Evolutionary conservation across 179 eudicot species (phyloP).

Genomic region (Heliamphora pulchella): DNA sequence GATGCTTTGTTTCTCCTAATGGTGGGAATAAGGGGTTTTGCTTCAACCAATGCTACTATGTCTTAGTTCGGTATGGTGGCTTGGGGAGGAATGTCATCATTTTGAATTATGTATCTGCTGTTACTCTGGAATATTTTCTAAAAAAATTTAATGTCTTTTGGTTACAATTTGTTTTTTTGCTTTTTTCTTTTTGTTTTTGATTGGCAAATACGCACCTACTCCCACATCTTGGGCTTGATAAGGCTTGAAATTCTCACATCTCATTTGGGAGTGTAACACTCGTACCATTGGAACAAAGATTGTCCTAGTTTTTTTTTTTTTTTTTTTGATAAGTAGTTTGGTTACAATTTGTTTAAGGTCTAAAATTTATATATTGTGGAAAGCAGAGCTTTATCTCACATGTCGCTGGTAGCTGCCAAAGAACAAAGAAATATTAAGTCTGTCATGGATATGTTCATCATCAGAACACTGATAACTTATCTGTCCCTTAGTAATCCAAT

Average conservation of each 20-base stretch:
- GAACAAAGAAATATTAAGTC: conserved; percentile 49
- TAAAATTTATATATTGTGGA: conserved; percentile 22
- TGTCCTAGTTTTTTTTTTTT: not conserved
- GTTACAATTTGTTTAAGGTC: conserved; percentile 13
- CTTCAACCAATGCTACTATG: conserved; percentile 91
- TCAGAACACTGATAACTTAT: conserved; percentile 64
- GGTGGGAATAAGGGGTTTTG: conserved; percentile 56
- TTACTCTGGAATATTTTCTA: too few relatives aligned
- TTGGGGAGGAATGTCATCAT: not conserved
- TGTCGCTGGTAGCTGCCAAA: conserved; percentile 50
- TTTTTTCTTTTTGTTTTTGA: too few relatives aligned
- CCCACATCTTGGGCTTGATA: too few relatives aligned
- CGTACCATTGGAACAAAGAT: too few relatives aligned
- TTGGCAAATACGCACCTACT: too few relatives aligned
- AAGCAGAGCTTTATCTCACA: conserved; percentile 64
- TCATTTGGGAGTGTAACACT: too few relatives aligned
- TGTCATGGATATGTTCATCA: conserved; percentile 50
- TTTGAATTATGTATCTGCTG: conserved; percentile 10
- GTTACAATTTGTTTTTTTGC: too few relatives aligned
- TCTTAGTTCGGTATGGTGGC: conserved; percentile 61
- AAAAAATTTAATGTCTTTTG: too few relatives aligned
- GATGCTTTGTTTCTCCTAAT: conserved; percentile 67
- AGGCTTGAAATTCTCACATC: too few relatives aligned
- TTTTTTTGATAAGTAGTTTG: conserved; percentile 13
- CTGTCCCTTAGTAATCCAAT: conserved; percentile 85